These are phyloP conservation scores for Saksenaea vasiformis DNA, from an alignment of 371 early-diverging fungal species.

Conservation along the genomic window DNA sequence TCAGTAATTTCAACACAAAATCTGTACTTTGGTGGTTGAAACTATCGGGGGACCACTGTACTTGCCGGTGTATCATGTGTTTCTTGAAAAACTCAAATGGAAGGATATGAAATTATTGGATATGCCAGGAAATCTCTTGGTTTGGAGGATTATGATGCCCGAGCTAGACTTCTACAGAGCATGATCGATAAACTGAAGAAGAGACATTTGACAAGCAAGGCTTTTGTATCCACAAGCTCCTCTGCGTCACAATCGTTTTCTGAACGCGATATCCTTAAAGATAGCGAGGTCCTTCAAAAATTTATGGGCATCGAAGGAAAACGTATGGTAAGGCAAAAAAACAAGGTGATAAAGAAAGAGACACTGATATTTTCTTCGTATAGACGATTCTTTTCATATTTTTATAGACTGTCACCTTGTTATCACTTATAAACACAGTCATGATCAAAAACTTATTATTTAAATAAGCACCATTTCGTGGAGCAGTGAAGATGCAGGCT, in stretches of 20 bases:
- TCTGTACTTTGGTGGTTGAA: no score
- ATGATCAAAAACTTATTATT: no score
- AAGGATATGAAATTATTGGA: conserved; percentile 7
- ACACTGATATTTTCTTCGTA: conserved; percentile 4
- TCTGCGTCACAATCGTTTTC: conserved; percentile 7
- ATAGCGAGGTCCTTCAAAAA: neutral
- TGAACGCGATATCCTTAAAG: conserved; percentile 3
- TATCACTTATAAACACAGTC: no score
- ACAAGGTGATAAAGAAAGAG: neutral
- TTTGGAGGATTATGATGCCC: neutral
- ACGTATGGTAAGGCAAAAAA: conserved; percentile 8
- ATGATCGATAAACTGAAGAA: conserved; percentile 10
- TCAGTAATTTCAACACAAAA: no score
- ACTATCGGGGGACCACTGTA: no score
- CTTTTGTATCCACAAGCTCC: conserved; percentile 4
- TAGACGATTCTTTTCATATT: no score
- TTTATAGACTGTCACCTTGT: no score
- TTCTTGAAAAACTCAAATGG: conserved; percentile 3
- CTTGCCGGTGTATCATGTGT: conserved; percentile 1
- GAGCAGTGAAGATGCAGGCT: no score
- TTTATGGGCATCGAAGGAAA: conserved; percentile 1
- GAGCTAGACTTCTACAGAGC: conserved; percentile 8
- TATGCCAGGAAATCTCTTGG: conserved; percentile 10
- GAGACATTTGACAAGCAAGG: conserved; percentile 7
- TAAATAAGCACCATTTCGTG: no score